phyloP scores from a whole-genome alignment of 2,329 filamentous ascomycete genomes.

The Venturia carpophila region DNA sequence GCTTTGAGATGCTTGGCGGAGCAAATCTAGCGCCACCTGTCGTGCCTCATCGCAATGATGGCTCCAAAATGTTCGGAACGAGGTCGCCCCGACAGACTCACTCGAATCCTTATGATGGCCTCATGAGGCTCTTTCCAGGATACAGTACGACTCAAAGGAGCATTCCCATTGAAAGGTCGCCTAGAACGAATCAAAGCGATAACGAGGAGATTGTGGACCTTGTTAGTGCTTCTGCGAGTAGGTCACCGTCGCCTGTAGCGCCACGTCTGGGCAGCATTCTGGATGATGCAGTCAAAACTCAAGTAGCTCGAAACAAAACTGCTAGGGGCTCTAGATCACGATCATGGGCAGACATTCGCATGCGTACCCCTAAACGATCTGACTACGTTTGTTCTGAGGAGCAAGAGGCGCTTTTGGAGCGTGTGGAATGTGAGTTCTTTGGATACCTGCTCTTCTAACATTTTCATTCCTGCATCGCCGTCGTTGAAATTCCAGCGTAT shows the following conservation, averaged over 20 bases:
- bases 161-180: background rate
- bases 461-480: too few relatives aligned
- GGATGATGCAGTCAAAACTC: background rate
- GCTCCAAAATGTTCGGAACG: background rate
- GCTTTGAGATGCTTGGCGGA: conserved; percentile 6
- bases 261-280: background rate
- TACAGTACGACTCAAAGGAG: background rate
- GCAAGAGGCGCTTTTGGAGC: conserved; percentile 1
- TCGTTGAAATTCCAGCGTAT: too few relatives aligned
- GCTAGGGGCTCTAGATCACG: background rate
- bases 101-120: background rate
- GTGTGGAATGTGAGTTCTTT: background rate
- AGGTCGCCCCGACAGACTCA: background rate
- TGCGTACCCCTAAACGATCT: background rate
- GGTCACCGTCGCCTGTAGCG: conserved; percentile 1
- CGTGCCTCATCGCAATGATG: conserved; percentile 7
- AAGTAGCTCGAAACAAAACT: background rate
- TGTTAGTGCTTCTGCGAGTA: background rate
- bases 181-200: background rate
- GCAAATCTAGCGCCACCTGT: conserved; percentile 7
- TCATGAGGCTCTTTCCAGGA: background rate
- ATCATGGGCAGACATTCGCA: background rate
- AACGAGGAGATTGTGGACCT: background rate
- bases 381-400: background rate
- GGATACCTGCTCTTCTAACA: background rate